These are phyloP conservation scores for Corynascus novoguineensis DNA, from an alignment of 495 filamentous ascomycete species.

Conservation along the genomic window DNA sequence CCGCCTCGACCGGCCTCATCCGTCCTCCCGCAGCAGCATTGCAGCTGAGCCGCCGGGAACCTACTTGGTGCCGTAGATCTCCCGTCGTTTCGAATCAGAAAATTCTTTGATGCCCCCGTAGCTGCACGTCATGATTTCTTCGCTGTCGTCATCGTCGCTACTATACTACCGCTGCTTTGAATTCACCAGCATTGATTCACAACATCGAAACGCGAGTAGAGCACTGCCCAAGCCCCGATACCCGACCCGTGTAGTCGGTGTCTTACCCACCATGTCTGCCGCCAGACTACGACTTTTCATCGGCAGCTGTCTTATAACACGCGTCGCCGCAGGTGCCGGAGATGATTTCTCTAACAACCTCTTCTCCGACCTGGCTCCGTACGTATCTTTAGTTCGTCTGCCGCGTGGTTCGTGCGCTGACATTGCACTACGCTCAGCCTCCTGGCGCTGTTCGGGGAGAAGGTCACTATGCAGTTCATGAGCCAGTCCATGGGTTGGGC, in stretches of 20 bases:
- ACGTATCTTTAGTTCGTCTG: background rate
- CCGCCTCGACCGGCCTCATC: background rate
- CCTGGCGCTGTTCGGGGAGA: background rate
- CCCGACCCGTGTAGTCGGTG: too few species aligned
- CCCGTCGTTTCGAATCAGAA: background rate
- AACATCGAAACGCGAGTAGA: background rate
- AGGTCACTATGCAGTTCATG: background rate
- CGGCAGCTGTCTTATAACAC: background rate
- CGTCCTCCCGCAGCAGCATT: background rate
- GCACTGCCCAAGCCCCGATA: background rate
- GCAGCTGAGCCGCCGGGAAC: too few species aligned
- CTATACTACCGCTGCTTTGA: background rate
- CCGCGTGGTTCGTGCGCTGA: background rate
- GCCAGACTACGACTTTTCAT: background rate
- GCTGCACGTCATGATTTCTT: background rate
- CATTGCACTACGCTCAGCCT: background rate
- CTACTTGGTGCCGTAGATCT: background rate
- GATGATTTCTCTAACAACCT: background rate
- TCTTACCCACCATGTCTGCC: too few species aligned
- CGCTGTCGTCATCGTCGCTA: background rate
- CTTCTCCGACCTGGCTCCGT: background rate
- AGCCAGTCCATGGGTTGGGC: background rate
- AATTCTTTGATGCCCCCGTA: background rate
- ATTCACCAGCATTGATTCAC: too few species aligned
- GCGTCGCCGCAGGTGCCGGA: background rate